phyloP scores from a whole-genome alignment of 768 basidiomycete genomes.

The Xerocomellus chrysenteron region DNA sequence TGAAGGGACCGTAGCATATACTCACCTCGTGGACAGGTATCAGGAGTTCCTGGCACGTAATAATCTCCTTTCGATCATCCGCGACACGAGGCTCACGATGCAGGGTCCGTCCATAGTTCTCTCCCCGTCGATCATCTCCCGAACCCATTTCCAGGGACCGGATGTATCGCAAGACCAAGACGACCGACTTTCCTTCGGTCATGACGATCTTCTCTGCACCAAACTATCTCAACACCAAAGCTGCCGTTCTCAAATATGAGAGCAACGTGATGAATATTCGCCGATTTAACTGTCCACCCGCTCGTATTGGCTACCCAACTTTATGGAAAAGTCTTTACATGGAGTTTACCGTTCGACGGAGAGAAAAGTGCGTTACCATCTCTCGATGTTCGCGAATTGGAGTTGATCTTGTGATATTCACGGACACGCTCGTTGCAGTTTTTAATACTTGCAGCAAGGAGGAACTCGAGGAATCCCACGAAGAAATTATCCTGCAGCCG shows the following conservation, averaged over 20 bases:
- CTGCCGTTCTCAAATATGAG: conserved; percentile 98
- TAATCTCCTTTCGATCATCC: conserved; percentile 92
- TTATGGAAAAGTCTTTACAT: conserved; percentile 98
- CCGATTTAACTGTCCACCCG: conserved; percentile 96
- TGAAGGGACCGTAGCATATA: neutral
- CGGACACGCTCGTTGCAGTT: conserved; percentile 97
- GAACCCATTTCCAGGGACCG: conserved; percentile 60
- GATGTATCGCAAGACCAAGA: conserved; percentile 99
- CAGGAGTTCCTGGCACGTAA: conserved; percentile 97
- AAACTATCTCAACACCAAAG: conserved; percentile 96
- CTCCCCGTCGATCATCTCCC: conserved; percentile 31
- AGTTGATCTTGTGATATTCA: conserved; percentile 55
- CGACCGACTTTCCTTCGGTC: conserved; percentile 98
- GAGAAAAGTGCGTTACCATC: conserved; percentile 73
- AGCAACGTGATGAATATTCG: conserved; percentile 98
- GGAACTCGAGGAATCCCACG: conserved; percentile 82
- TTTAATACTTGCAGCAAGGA: conserved; percentile 95
- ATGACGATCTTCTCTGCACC: conserved; percentile 99
- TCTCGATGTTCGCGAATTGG: neutral
- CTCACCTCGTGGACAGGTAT: conserved; percentile 53
- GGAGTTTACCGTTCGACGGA: conserved; percentile 97
- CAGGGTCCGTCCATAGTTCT: conserved; percentile 61
- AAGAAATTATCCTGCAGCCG: conserved; percentile 40
- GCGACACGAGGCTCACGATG: conserved; percentile 98
- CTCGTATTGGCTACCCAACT: conserved; percentile 97